Conservation (phyloP, 2,329 filamentous ascomycete genomes). For the Neonectria hederae region DNA sequence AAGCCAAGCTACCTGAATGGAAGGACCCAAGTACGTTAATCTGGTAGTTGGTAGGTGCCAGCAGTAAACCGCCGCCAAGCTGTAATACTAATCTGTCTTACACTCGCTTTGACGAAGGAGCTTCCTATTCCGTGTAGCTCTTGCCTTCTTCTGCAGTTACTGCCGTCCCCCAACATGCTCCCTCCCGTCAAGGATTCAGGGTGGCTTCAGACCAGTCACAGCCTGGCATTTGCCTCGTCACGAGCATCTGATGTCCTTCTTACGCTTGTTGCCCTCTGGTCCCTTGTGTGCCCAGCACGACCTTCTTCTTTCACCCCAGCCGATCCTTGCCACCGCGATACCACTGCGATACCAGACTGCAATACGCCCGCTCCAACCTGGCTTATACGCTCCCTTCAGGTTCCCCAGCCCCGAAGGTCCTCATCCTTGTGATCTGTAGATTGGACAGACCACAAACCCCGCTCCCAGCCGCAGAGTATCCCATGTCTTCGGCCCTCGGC, state of each 20-base stretch:
- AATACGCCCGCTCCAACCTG: conserved; percentile 1
- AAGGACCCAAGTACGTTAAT: background rate
- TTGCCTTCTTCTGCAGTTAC: conserved; percentile 2
- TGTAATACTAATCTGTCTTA: background rate
- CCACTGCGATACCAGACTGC: background rate
- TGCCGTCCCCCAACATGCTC: conserved; percentile 1
- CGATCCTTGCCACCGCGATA: conserved; percentile 3
- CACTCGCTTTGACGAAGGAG: conserved; percentile 10
- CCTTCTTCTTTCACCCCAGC: conserved; percentile 6
- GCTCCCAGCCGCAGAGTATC: background rate
- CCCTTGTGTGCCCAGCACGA: background rate
- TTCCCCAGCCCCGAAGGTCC: background rate
- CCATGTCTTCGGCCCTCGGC: background rate
- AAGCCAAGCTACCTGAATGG: background rate
- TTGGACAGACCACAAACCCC: background rate
- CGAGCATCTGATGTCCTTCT: conserved; percentile 2
- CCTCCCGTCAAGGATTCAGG: background rate
- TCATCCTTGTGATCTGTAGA: background rate
- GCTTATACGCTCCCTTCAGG: background rate
- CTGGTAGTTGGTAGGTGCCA: no score
- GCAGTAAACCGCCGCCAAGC: background rate
- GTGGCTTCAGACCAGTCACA: background rate
- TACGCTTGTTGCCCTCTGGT: background rate
- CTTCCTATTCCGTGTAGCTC: background rate
- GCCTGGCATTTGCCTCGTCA: background rate